Evolutionary conservation across 768 basidiomycete species (phyloP), one percentile per base, ranked within the genome.

Genomic region (Psilocybe cubensis): DNA sequence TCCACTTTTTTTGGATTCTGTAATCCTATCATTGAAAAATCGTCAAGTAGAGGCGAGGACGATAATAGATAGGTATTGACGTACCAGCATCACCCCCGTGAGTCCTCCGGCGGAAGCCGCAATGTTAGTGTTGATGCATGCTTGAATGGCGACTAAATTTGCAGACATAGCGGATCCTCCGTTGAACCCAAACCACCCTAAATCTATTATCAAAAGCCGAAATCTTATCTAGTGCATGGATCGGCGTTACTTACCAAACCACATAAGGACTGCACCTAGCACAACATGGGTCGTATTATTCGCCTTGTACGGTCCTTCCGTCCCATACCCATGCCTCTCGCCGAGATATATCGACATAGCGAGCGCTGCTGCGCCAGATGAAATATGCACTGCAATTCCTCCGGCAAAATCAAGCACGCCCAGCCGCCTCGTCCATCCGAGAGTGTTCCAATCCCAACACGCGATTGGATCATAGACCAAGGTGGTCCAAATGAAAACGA

Each of bases 221-320:
- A n/a, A n/a, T n/a, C n/a, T n/a, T n/a, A n/a, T n/a, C n/a, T n/a
- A n/a, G n/a, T n/a, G n/a, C n/a, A n/a, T n/a, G n/a, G n/a, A n/a
- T n/a, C n/a, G n/a, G n/a, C n/a, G n/a, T n/a, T 94, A 91, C 95
- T 94, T 95, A 10, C 91, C 91, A 54, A 92, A 91, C 93, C 93
- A 96, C 48, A 96, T 89, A 68, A 96, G 82, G 3, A 88, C 82
- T 0, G 95, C 97, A 5, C 95, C 95, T 21, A 96, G 78, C 38
- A 96, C 80, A 58, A 96, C 92, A 67, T 94, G 93, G 25, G 88
- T 87, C n/a, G 92, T 91, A 70, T 95, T 96, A 71, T 94, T 91
- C 0, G 96, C 94, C 72, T 78, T 93, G 82, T 94, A 97, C 1
- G 91, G 83, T 29, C 86, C 79, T 63, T 89, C 87, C 1, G 92